phyloP scores from a whole-genome alignment of 192 early-diverging fungal genomes.

The Backusella macrospora region DNA sequence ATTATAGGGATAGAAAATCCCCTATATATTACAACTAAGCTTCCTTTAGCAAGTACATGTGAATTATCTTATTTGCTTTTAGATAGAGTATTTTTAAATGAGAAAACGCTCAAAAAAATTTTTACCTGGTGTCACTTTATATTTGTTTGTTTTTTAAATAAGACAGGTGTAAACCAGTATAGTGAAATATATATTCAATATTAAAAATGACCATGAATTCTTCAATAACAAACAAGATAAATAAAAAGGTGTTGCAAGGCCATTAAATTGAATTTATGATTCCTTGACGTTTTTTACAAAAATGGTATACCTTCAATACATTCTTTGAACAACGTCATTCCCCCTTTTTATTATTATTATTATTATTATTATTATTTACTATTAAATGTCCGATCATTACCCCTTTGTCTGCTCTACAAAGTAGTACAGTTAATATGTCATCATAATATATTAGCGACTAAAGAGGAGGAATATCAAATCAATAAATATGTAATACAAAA shows the following conservation, averaged over 20 bases:
- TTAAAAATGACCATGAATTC: neutral
- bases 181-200: neutral
- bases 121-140: neutral
- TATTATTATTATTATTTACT: neutral
- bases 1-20: neutral
- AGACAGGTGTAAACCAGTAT: neutral
- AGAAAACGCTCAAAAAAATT: neutral
- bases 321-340: neutral
- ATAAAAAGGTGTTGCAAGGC: neutral
- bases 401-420: neutral
- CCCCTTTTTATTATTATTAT: conserved; percentile 2
- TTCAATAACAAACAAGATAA: neutral
- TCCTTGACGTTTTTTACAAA: conserved; percentile 12
- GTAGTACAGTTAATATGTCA: neutral
- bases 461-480: neutral
- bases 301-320: neutral
- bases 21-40: neutral
- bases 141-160: too few relatives aligned
- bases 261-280: conserved; percentile 6
- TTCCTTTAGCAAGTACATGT: neutral
- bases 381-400: neutral
- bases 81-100: neutral
- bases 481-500: conserved; percentile 11
- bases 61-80: neutral
- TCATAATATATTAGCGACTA: neutral